Evolutionary conservation across 805 yeast genomes (phyloP).

Genomic region (Pichia insulana): DNA sequence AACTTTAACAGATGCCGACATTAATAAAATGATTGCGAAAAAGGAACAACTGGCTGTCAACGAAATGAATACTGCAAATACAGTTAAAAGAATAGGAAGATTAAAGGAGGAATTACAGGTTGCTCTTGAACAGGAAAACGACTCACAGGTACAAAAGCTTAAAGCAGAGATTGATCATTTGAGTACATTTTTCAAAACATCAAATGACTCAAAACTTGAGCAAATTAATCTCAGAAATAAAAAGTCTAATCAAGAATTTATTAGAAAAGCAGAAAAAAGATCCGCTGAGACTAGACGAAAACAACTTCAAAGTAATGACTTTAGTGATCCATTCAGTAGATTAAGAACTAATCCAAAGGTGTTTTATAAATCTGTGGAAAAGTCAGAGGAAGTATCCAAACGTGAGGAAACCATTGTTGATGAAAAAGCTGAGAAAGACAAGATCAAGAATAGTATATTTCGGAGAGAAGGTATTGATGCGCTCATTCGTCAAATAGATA

Average conservation of each 20-base stretch:
- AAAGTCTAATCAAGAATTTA: slow-evolving; percentile 63
- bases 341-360: slow-evolving; percentile 80
- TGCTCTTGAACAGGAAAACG: slow-evolving; percentile 54
- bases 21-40: slow-evolving; percentile 67
- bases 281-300: slow-evolving; percentile 47
- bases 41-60: slow-evolving; percentile 54
- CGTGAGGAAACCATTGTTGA: slow-evolving; percentile 48
- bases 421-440: slow-evolving; percentile 31
- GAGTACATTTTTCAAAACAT: slow-evolving; percentile 29
- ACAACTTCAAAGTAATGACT: slow-evolving; percentile 34
- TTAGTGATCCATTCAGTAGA: slow-evolving; percentile 76
- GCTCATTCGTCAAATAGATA: slow-evolving; percentile 22
- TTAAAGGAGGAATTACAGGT: slow-evolving; percentile 66
- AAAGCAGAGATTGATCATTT: slow-evolving; percentile 35
- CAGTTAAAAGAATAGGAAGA: slow-evolving; percentile 65
- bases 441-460: slow-evolving; percentile 24
- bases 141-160: slow-evolving; percentile 35
- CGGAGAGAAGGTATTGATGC: slow-evolving; percentile 27
- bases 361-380: slow-evolving; percentile 53
- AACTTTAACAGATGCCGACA: slow-evolving; percentile 61
- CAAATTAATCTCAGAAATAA: slow-evolving; percentile 81
- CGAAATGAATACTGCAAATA: slow-evolving; percentile 54
- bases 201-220: slow-evolving; percentile 43
- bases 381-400: slow-evolving; percentile 39
- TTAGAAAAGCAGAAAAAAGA: slow-evolving; percentile 70